Conservation (phyloP, 148 eudicot species). For the Spergularia marina region DNA sequence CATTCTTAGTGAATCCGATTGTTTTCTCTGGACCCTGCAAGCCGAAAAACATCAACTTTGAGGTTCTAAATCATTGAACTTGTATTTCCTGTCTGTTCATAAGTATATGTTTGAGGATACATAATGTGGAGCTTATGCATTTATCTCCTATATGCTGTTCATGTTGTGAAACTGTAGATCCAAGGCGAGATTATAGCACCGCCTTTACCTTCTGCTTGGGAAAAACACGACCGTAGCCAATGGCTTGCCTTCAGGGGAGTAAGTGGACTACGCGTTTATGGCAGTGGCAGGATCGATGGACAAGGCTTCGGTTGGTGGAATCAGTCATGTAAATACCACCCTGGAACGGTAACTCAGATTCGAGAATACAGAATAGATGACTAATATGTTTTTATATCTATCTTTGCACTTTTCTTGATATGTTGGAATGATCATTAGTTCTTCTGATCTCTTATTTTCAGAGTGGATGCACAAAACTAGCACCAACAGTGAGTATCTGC, state of each 20-base stretch:
- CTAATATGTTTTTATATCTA: background rate
- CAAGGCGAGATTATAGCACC: slow-evolving; percentile 53
- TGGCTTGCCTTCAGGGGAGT: slow-evolving; percentile 49
- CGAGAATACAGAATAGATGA: background rate
- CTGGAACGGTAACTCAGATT: slow-evolving; percentile 40
- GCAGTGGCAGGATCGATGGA: slow-evolving; percentile 48
- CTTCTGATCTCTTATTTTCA: slow-evolving; percentile 22
- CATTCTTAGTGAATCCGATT: slow-evolving; percentile 45
- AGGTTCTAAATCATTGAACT: slow-evolving; percentile 27
- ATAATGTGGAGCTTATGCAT: background rate
- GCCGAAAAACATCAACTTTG: slow-evolving; percentile 36
- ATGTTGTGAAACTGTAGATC: slow-evolving; percentile 29
- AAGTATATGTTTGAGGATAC: background rate
- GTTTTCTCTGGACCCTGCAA: slow-evolving; percentile 61
- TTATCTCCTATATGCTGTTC: background rate
- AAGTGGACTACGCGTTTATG: slow-evolving; percentile 42
- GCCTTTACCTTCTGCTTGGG: slow-evolving; percentile 44
- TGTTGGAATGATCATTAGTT: background rate
- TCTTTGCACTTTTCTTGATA: background rate
- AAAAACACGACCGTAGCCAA: slow-evolving; percentile 42
- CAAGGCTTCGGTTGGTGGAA: slow-evolving; percentile 72
- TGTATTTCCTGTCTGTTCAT: background rate
- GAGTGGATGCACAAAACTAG: slow-evolving; percentile 53
- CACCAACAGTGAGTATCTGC: slow-evolving; percentile 62
- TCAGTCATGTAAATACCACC: slow-evolving; percentile 64